Evolutionary conservation across 768 basidiomycete species (phyloP).

Genomic region (Leucocoprinus birnbaumii): DNA sequence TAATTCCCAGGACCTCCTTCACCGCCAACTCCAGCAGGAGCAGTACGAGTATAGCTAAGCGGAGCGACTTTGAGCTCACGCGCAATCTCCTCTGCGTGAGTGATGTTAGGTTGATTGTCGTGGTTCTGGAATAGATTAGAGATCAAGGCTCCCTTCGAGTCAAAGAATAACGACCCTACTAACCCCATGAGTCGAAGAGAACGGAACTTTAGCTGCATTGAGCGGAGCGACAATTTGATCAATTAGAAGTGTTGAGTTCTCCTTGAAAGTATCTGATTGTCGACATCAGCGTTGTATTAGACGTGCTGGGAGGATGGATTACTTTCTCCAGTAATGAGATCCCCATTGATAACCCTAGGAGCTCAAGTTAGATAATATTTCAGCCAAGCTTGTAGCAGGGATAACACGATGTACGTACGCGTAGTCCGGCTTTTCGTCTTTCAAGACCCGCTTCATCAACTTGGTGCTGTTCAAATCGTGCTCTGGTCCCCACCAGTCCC

Average conservation of each 20-base stretch:
- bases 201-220: slow-evolving; percentile 54
- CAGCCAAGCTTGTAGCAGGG: no score
- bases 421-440: slow-evolving; percentile 63
- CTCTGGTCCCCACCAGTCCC: slow-evolving; percentile 62
- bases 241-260: slow-evolving; percentile 65
- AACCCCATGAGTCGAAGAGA: slow-evolving; percentile 69
- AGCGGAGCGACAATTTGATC: slow-evolving; percentile 64
- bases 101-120: slow-evolving; percentile 72
- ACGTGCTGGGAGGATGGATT: no score
- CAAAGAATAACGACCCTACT: no score
- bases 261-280: slow-evolving; percentile 55
- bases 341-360: slow-evolving; percentile 67
- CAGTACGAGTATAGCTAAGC: slow-evolving; percentile 65
- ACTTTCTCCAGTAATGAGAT: slow-evolving; percentile 74
- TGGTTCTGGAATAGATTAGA: slow-evolving; percentile 48
- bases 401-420: slow-evolving; percentile 46
- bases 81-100: no score
- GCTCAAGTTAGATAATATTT: no score
- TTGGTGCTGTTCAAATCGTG: slow-evolving; percentile 63
- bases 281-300: not conserved
- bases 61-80: slow-evolving; percentile 56
- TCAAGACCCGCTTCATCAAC: slow-evolving; percentile 55
- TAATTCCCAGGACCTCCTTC: slow-evolving; percentile 65
- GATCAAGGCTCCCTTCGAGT: not conserved
- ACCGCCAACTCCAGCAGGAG: no score